phyloP scores from a whole-genome alignment of 768 basidiomycete genomes.

The Scleroderma citrinum region DNA sequence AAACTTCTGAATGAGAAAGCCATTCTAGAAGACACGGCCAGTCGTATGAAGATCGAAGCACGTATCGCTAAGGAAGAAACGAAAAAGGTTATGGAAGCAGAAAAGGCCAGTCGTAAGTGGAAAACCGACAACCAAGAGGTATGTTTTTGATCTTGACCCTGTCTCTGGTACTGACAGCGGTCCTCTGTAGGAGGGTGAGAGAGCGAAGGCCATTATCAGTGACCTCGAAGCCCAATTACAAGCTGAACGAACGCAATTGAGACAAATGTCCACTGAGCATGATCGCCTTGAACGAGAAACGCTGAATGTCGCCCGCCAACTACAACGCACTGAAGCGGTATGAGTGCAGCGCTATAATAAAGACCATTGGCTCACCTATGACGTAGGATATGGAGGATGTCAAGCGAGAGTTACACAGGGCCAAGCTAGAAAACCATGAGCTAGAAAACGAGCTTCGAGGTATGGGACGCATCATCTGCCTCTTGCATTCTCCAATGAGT shows the following conservation, averaged over 20 bases:
- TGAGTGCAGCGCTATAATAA: conserved; percentile 13
- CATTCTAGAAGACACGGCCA: conserved; percentile 64
- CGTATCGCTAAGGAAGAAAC: conserved; percentile 53
- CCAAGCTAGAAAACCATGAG: conserved; percentile 69
- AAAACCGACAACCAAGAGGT: conserved; percentile 52
- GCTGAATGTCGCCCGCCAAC: conserved; percentile 52
- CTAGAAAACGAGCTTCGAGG: conserved; percentile 72
- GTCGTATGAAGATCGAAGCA: conserved; percentile 58
- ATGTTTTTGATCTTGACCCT: conserved; percentile 13
- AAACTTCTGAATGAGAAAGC: conserved; percentile 65
- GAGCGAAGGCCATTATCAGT: conserved; percentile 55
- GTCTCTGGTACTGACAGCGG: background rate
- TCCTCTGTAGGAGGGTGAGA: conserved; percentile 57
- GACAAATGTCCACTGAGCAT: conserved; percentile 60
- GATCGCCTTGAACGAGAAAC: conserved; percentile 57
- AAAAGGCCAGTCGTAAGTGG: conserved; percentile 43
- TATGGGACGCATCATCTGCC: conserved; percentile 23
- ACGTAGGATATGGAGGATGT: conserved; percentile 78
- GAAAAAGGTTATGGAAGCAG: conserved; percentile 47
- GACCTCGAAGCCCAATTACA: conserved; percentile 71
- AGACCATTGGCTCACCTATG: background rate
- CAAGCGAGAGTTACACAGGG: conserved; percentile 55
- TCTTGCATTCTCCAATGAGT: conserved; percentile 10
- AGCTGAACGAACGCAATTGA: conserved; percentile 59
- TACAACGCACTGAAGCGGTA: conserved; percentile 69